A percentile compares a stretch with the other conserved stretches of the same genome.
Conservation (phyloP, 2,329 filamentous ascomycete species). For the Aspergillus sp. region DNA sequence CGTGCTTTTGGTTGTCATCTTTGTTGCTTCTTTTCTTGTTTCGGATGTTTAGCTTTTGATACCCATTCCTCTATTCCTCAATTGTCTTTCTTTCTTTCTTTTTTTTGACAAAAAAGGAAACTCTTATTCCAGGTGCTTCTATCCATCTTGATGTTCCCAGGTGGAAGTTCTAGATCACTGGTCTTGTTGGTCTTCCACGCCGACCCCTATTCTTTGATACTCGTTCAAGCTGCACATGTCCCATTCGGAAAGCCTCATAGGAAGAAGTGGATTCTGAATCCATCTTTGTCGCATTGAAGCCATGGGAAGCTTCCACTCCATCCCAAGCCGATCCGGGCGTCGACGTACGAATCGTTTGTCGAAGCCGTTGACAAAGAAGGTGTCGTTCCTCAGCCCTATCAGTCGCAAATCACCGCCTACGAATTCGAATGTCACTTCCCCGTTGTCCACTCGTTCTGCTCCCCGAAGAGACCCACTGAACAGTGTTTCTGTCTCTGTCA, state of each 20-base stretch:
- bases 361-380: slow-evolving; percentile 27
- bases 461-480: slow-evolving; percentile 32
- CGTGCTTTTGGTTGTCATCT: neutral
- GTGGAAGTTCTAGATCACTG: too few species aligned
- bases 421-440: slow-evolving; percentile 4
- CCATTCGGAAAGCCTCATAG: too few species aligned
- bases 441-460: slow-evolving; percentile 9
- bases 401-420: slow-evolving; percentile 10
- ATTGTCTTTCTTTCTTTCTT: slow-evolving; percentile 1
- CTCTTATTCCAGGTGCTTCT: neutral
- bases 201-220: neutral
- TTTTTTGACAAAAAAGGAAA: too few species aligned
- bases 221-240: too few species aligned
- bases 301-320: slow-evolving; percentile 34
- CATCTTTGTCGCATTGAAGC: slow-evolving; percentile 9
- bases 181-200: neutral
- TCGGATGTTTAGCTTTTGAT: neutral
- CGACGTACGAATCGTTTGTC: slow-evolving; percentile 31
- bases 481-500: slow-evolving; percentile 17
- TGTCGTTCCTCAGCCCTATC: slow-evolving; percentile 6
- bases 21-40: slow-evolving; percentile 7
- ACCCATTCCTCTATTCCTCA: slow-evolving; percentile 2
- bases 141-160: neutral
- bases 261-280: neutral
- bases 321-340: slow-evolving; percentile 24